A percentile compares a stretch with the other conserved stretches of the same genome.
phyloP scores from a whole-genome alignment of 1,284 basidiomycete genomes.

The Ganoderma meredithae region DNA sequence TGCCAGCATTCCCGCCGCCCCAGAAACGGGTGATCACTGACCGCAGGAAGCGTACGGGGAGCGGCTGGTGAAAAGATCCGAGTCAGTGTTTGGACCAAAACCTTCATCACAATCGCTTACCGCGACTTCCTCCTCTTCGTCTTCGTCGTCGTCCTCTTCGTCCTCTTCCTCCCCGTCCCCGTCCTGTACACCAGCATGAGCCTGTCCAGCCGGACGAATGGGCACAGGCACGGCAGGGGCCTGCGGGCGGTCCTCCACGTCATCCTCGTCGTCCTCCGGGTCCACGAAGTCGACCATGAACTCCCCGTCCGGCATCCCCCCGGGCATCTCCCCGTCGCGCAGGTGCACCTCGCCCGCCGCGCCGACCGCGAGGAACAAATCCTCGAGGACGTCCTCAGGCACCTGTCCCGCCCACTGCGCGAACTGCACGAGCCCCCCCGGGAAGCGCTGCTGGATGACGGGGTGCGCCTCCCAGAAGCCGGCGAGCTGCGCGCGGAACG shows the following conservation, averaged over 20 bases:
- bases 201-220: conserved; percentile 15
- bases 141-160: conserved; percentile 37
- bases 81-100: conserved; percentile 1
- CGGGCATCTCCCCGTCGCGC: conserved; percentile 33
- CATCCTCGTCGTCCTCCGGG: conserved; percentile 42
- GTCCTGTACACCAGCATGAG: not conserved
- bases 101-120: conserved; percentile 45
- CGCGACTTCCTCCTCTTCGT: conserved; percentile 51
- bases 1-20: conserved; percentile 49
- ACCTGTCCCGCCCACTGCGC: conserved; percentile 64
- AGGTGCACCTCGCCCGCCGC: conserved; percentile 33
- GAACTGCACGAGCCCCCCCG: conserved; percentile 70
- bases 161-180: conserved; percentile 30
- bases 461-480: conserved; percentile 60
- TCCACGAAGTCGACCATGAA: conserved; percentile 36
- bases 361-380: conserved; percentile 50
- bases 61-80: conserved; percentile 47
- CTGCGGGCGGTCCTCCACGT: conserved; percentile 10
- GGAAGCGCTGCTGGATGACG: conserved; percentile 60
- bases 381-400: conserved; percentile 65
- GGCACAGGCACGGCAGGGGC: conserved; percentile 13
- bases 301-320: conserved; percentile 40
- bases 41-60: conserved; percentile 67
- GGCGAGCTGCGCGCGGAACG: conserved; percentile 58
- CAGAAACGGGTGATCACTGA: conserved; percentile 70